phyloP scores from a whole-genome alignment of 192 early-diverging fungal species.

The Gigaspora rosea region DNA sequence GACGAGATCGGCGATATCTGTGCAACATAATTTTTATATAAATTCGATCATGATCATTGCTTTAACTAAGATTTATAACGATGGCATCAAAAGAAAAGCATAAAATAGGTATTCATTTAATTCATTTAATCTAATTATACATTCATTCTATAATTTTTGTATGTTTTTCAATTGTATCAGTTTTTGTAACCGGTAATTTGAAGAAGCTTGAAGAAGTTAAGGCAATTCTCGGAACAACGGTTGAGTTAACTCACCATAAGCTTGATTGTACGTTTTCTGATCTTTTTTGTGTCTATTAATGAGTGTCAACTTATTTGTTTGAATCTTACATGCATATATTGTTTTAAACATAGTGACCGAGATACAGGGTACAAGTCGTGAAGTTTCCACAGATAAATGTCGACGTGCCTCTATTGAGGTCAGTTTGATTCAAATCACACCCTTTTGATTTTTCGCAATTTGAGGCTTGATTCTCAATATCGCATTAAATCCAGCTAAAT shows the following conservation, averaged over 20 bases:
- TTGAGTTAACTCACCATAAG: constrained; percentile 67
- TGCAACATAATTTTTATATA: too few relatives aligned
- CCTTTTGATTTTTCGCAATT: not conserved
- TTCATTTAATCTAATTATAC: too few relatives aligned
- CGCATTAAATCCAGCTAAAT: constrained; percentile 47
- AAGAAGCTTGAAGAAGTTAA: constrained; percentile 94
- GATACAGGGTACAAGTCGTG: constrained; percentile 80
- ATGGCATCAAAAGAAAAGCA: too few relatives aligned
- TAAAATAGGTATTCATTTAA: too few relatives aligned
- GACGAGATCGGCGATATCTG: too few relatives aligned
- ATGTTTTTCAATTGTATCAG: constrained; percentile 31
- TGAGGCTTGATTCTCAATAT: not conserved
- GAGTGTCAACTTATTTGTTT: not conserved
- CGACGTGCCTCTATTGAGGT: constrained; percentile 67
- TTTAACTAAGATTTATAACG: too few relatives aligned
- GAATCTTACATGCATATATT: not conserved
- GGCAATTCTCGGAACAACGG: constrained; percentile 66
- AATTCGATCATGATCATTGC: too few relatives aligned
- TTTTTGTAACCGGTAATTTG: constrained; percentile 95
- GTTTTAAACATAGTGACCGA: constrained; percentile 68
- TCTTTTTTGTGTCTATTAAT: not conserved
- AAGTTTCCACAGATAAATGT: constrained; percentile 83
- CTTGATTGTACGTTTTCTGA: constrained; percentile 63
- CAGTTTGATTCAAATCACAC: constrained; percentile 6
- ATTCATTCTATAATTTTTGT: not conserved